Percentiles rank a stretch among this genome's conserved stretches.
phyloP scores from a whole-genome alignment of 2,329 filamentous ascomycete genomes.

The Colletotrichum spinosum region DNA sequence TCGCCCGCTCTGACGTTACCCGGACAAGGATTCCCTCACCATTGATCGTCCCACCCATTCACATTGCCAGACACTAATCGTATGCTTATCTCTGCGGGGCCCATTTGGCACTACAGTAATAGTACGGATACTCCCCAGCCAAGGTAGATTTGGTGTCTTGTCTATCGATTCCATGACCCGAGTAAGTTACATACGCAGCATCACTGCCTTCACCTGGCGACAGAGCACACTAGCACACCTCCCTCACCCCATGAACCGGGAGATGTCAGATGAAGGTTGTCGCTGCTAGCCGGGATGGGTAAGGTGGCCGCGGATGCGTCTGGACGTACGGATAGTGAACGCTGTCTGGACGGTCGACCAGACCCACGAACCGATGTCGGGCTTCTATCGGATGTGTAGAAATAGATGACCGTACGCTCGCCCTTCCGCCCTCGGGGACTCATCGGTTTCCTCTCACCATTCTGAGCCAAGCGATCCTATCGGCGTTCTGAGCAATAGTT shows the following conservation, averaged over 20 bases:
- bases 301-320: slow-evolving; percentile 6
- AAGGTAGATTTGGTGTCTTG: slow-evolving; percentile 4
- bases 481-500: slow-evolving; percentile 11
- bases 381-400: slow-evolving; percentile 11
- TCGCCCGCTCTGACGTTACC: slow-evolving; percentile 26
- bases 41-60: slow-evolving; percentile 30
- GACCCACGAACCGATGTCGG: slow-evolving; percentile 6
- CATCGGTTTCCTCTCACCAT: slow-evolving; percentile 1
- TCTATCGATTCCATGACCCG: slow-evolving; percentile 25
- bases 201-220: background rate
- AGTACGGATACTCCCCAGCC: background rate
- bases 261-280: slow-evolving; percentile 36
- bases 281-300: slow-evolving; percentile 10
- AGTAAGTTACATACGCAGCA: slow-evolving; percentile 31
- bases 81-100: slow-evolving; percentile 35
- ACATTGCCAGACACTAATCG: slow-evolving; percentile 2
- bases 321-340: no score
- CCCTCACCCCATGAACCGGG: slow-evolving; percentile 21
- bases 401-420: slow-evolving; percentile 12
- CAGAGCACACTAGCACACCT: background rate
- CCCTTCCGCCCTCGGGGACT: background rate
- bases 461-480: slow-evolving; percentile 21
- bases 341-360: no score
- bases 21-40: slow-evolving; percentile 22
- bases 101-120: slow-evolving; percentile 2